These are phyloP conservation scores for Crucibulum laeve DNA, from an alignment of 768 basidiomycete species.

Conservation along the genomic window DNA sequence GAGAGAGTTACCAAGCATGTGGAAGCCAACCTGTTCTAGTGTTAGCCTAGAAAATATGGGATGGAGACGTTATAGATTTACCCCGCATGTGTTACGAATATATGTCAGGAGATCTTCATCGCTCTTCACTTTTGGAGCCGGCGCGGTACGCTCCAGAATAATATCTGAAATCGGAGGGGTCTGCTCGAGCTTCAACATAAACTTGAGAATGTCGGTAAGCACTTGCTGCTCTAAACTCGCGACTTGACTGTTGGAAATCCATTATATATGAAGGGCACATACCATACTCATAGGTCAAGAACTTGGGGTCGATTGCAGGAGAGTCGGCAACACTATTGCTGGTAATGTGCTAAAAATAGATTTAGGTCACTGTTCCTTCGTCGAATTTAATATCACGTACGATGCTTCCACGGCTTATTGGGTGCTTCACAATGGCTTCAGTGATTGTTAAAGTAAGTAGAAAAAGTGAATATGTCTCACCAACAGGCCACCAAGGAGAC, in stretches of 20 bases:
- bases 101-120: too few species aligned
- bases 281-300: not conserved
- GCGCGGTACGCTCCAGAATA: too few species aligned
- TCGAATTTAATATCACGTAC: not conserved
- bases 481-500: not conserved
- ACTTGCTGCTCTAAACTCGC: not conserved
- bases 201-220: not conserved
- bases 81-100: too few species aligned
- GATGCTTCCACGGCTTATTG: not conserved
- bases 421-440: not conserved
- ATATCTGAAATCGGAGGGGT: too few species aligned
- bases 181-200: too few species aligned
- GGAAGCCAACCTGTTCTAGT: not conserved
- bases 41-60: too few species aligned
- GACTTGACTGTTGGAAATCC: not conserved
- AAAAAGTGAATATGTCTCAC: not conserved
- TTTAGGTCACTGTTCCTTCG: too few species aligned
- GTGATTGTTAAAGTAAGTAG: not conserved
- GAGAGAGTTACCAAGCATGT: not conserved
- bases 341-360: not conserved
- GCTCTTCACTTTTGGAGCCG: too few species aligned
- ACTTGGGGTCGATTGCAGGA: not conserved
- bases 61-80: too few species aligned
- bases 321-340: not conserved
- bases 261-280: not conserved